phyloP scores from a whole-genome alignment of 352 stramenopile genomes.

The Pythium volutum region DNA sequence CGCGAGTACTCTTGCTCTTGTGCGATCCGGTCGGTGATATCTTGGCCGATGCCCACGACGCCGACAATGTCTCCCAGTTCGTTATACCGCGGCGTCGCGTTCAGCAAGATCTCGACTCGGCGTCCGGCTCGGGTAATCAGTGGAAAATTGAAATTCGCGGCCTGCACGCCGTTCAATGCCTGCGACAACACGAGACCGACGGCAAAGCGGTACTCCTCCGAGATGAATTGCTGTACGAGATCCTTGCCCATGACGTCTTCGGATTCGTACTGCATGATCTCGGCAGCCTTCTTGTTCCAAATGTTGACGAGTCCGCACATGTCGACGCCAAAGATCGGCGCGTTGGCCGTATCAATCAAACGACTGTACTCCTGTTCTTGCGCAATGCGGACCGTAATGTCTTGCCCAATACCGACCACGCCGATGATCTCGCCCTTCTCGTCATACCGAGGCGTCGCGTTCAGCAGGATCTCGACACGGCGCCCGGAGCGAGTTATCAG shows the following conservation, averaged over 20 bases:
- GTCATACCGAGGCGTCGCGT: conserved; percentile 79
- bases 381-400: conserved; percentile 79
- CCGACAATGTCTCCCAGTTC: conserved; percentile 72
- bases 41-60: conserved; percentile 82
- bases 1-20: conserved; percentile 88
- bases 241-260: conserved; percentile 88
- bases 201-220: conserved; percentile 57
- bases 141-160: conserved; percentile 83
- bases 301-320: conserved; percentile 77
- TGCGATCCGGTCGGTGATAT: conserved; percentile 87
- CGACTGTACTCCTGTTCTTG: conserved; percentile 87
- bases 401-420: conserved; percentile 79
- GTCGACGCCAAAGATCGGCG: conserved; percentile 86
- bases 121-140: conserved; percentile 74
- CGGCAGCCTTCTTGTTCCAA: conserved; percentile 90
- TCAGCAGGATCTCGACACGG: conserved; percentile 79
- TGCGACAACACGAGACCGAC: conserved; percentile 68
- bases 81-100: conserved; percentile 74
- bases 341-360: conserved; percentile 87
- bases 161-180: conserved; percentile 65
- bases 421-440: conserved; percentile 77
- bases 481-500: conserved; percentile 78
- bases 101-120: conserved; percentile 76
- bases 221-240: conserved; percentile 89
- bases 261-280: conserved; percentile 85